Conservation (phyloP, 345 rosid species). For the Sonneratia alba region DNA sequence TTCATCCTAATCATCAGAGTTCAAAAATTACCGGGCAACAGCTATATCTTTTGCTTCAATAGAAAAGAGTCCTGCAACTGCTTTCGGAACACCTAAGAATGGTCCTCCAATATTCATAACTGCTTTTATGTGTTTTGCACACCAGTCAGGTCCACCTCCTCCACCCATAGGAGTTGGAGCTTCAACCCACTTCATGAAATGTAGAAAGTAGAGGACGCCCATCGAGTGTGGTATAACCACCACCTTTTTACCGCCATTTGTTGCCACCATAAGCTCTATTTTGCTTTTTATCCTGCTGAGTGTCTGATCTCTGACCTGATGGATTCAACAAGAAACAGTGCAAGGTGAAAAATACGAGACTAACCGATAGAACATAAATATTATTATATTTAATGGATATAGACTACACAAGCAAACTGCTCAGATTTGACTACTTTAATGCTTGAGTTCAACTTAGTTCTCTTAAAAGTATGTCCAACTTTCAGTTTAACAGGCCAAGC, state of each 20-base stretch:
- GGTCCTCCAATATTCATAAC: conserved; percentile 68
- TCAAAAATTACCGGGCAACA: conserved; percentile 38
- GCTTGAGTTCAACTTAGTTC: neutral
- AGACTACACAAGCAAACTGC: neutral
- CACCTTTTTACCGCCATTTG: conserved; percentile 50
- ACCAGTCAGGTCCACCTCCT: conserved; percentile 69
- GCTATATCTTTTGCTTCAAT: conserved; percentile 58
- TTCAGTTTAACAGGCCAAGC: neutral
- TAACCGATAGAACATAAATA: neutral
- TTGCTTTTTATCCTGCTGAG: conserved; percentile 60
- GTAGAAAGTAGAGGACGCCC: conserved; percentile 65
- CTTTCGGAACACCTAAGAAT: conserved; percentile 62
- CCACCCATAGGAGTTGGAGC: conserved; percentile 69
- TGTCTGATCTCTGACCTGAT: conserved; percentile 56
- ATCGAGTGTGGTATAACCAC: conserved; percentile 67
- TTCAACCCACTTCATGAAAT: conserved; percentile 77
- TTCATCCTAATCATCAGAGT: neutral
- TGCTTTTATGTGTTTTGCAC: conserved; percentile 56
- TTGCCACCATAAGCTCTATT: conserved; percentile 63
- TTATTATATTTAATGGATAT: neutral
- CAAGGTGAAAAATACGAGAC: neutral
- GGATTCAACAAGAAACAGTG: conserved; percentile 6
- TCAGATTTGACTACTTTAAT: neutral
- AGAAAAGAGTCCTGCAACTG: conserved; percentile 47
- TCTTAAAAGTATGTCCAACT: neutral